Conservation (phyloP, 106 monocot species). For the Platanthera zijinensis region DNA sequence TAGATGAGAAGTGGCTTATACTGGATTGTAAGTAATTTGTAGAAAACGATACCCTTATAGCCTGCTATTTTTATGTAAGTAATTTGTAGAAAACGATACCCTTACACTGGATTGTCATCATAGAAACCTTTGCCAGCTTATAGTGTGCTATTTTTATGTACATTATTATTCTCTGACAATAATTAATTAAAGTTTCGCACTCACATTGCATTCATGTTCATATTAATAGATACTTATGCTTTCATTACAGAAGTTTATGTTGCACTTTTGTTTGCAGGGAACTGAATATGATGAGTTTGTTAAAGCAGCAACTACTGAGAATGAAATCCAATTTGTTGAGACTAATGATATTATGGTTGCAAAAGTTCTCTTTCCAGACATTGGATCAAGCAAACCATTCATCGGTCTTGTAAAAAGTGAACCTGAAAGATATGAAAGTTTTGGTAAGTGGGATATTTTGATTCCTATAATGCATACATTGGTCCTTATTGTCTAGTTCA, state of each 20-base stretch:
- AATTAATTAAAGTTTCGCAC: not conserved
- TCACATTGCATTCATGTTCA: not conserved
- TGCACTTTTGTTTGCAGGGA: constrained; percentile 34
- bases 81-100: not conserved
- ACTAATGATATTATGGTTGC: constrained; percentile 52
- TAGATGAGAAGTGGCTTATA: too few relatives aligned
- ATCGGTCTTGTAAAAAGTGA: constrained; percentile 87
- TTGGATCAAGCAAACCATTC: constrained; percentile 40
- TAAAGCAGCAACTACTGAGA: constrained; percentile 69
- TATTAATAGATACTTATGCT: not conserved
- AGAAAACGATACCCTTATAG: too few relatives aligned
- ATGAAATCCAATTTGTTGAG: constrained; percentile 89
- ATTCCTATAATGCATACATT: not conserved
- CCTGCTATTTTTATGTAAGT: not conserved
- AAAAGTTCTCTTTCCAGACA: constrained; percentile 61
- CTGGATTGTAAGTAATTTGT: too few relatives aligned
- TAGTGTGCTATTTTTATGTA: not conserved
- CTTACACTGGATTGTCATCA: not conserved
- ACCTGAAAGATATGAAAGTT: constrained; percentile 72
- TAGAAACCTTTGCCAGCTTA: not conserved
- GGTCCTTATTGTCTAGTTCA: not conserved
- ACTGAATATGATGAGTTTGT: constrained; percentile 68
- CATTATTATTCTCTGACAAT: not conserved
- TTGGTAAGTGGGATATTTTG: constrained; percentile 45
- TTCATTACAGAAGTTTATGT: not conserved